Evolutionary conservation across 257 asterid genomes (phyloP).

Genomic region (Solanum paucissectum): DNA sequence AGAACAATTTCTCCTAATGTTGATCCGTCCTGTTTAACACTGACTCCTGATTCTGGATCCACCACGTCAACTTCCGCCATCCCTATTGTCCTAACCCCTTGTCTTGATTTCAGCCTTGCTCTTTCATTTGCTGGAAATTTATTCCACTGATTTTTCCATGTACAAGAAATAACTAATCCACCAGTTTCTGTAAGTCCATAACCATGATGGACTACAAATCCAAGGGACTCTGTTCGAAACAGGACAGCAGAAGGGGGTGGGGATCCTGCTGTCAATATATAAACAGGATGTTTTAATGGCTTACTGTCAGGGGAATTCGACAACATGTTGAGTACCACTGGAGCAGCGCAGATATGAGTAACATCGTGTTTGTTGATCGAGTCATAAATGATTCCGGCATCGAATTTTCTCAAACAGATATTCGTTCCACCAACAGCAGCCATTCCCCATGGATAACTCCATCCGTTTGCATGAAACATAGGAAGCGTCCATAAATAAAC

Average conservation of each 20-base stretch:
- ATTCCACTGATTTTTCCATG: constrained; percentile 63
- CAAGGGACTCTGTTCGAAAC: constrained; percentile 43
- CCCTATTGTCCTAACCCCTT: constrained; percentile 52
- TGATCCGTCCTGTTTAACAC: constrained; percentile 44
- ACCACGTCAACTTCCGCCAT: constrained; percentile 49
- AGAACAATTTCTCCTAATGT: constrained; percentile 52
- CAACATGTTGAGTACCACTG: constrained; percentile 70
- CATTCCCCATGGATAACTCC: constrained; percentile 87
- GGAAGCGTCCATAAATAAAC: constrained; percentile 82
- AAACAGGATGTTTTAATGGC: constrained; percentile 28
- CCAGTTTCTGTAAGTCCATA: constrained; percentile 82
- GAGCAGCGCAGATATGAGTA: constrained; percentile 89
- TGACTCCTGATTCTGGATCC: constrained; percentile 28
- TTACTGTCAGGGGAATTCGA: constrained; percentile 15
- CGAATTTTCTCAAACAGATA: constrained; percentile 59
- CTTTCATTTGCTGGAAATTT: constrained; percentile 45
- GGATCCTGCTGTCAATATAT: constrained; percentile 59
- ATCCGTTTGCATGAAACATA: constrained; percentile 86
- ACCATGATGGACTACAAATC: constrained; percentile 57
- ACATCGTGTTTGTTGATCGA: constrained; percentile 31
- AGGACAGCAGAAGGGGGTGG: constrained; percentile 72
- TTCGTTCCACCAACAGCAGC: constrained; percentile 64
- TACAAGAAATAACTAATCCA: constrained; percentile 43
- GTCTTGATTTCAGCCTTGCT: constrained; percentile 59
- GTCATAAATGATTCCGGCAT: constrained; percentile 27